Base-by-base conservation (phyloP, 1,284 basidiomycete species). In the Sporisorium iseilematis-ciliati region DNA sequence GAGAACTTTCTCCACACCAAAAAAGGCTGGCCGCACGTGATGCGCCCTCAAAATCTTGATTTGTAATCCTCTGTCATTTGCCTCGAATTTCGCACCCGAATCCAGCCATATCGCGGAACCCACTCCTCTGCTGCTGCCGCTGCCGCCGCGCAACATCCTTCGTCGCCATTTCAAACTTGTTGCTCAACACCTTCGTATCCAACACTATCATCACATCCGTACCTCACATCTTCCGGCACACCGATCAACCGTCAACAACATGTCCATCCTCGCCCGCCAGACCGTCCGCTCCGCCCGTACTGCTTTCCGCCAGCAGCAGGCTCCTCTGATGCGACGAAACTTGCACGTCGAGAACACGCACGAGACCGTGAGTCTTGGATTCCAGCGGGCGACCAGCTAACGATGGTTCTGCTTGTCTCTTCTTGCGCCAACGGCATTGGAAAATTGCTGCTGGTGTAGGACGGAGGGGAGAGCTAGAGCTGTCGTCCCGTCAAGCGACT, bases 301-400 rank as follows among this genome's bases (percentile, higher is more conserved):
- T 54, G 78, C 74, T 60, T 38, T 81, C 41, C 77, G 77, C 20
- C 69, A 74, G 74, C 65, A 78, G 54, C 72, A 70, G 57, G 64
- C 69, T 18, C 79, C 72, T 40, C 12, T 73, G 38, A 67, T 79
- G 53, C 80, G 81, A 40, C 75, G 77, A 42, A 74, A 69, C 55
- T 48, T 79, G 14, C 83, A 84, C 82, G 63, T 84, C 59, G 83
- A 84, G 69, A 84, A 84, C 81, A 84, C 81, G 10, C 65, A 71
- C 59, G 79, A 83, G 57, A 83, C 70, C 35, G 83, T 83, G 63
- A 69, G 83, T 81, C 23, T 54, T 35, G n/a, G 10, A 16, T 14
- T 33, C 46, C 5, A n/a, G 26, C n/a, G 4, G 10, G 20, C 40
- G 43, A 5, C 12, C 18, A 3, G 48, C 29, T n/a, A 52, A 43